Base-by-base conservation (phyloP, 352 stramenopile genomes). In the Pythium rhizo-oryzae region DNA sequence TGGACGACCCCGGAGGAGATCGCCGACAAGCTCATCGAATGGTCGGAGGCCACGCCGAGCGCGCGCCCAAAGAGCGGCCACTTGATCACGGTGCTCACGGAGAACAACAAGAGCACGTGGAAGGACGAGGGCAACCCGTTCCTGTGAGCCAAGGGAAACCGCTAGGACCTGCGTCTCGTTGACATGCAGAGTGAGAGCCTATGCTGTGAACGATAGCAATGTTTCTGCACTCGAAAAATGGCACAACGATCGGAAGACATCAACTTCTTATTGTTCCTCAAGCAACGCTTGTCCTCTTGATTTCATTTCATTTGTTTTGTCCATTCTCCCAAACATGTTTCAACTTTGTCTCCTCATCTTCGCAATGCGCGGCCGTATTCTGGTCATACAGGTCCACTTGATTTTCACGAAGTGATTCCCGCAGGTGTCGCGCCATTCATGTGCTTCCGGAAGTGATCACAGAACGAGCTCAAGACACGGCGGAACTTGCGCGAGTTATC, bases 401-500 rank as follows among this genome's bases (percentile, higher is more conserved):
- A 16, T 8, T 15, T 8, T 51, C 44, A 77, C 24, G 68, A 77
- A 41, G 55, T 57, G 35, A 70, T 56, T 19, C 65, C 57, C 6
- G 71, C 47, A 3, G 74, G 18, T 7, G 46, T 15, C 5, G 53
- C 25, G n/a, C 35, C 55, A 16, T 43, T 77, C 30, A 90, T 59
- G 19, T 72, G 84, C 70, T 87, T 85, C 52, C 84, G 84, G 60
- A 92, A 92, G 61, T 94, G 85, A 49, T 90, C 82, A 63, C 85
- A 94, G 62, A 94, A 94, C 39, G 84, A 74, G 35, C 76, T 83
- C 16, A 94, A 69, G 25, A 91, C 84, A 39, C 85, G 85, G 46
- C 87, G 89, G 55, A 93, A 93, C 62, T 93, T 93, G 71, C 84
- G 84, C 59, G 84, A 74, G 59, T 94, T 91, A 63, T 92, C 82